Conservation (phyloP, 1,284 basidiomycete genomes). For the Ustilago trichophora region DNA sequence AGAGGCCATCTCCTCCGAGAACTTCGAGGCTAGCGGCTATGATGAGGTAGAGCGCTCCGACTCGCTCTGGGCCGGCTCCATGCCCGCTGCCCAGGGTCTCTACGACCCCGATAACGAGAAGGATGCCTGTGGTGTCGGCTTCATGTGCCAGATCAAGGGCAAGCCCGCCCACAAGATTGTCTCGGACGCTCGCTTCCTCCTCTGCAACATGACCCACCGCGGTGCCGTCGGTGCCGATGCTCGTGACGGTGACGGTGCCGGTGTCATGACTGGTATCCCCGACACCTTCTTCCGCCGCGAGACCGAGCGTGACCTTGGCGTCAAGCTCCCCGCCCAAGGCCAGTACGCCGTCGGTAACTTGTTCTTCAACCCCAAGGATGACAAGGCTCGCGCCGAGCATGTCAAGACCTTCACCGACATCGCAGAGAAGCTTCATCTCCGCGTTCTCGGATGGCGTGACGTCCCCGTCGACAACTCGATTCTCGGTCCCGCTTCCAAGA, state of each 20-base stretch:
- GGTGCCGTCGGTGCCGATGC: slow-evolving; percentile 97
- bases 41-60: slow-evolving; percentile 80
- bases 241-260: slow-evolving; percentile 96
- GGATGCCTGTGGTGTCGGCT: slow-evolving; percentile 88
- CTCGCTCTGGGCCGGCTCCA: slow-evolving; percentile 69
- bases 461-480: slow-evolving; percentile 96
- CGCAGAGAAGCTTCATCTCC: slow-evolving; percentile 81
- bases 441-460: slow-evolving; percentile 95
- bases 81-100: slow-evolving; percentile 68
- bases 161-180: slow-evolving; percentile 94
- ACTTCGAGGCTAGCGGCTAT: slow-evolving; percentile 65
- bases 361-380: slow-evolving; percentile 90
- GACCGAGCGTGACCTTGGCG: slow-evolving; percentile 83
- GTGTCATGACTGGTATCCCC: slow-evolving; percentile 97
- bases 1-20: slow-evolving; percentile 42
- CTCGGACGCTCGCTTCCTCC: slow-evolving; percentile 85
- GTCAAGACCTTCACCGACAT: slow-evolving; percentile 82
- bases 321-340: slow-evolving; percentile 83
- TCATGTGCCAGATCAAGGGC: slow-evolving; percentile 98
- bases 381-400: slow-evolving; percentile 77
- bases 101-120: slow-evolving; percentile 91
- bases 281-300: slow-evolving; percentile 89
- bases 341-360: slow-evolving; percentile 97
- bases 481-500: slow-evolving; percentile 90
- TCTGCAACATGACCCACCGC: slow-evolving; percentile 98